A percentile compares a stretch with the other conserved stretches of the same genome.
These are phyloP conservation scores for Lagenaria siceraria DNA, from an alignment of 306 rosid species.

Conservation along the genomic window DNA sequence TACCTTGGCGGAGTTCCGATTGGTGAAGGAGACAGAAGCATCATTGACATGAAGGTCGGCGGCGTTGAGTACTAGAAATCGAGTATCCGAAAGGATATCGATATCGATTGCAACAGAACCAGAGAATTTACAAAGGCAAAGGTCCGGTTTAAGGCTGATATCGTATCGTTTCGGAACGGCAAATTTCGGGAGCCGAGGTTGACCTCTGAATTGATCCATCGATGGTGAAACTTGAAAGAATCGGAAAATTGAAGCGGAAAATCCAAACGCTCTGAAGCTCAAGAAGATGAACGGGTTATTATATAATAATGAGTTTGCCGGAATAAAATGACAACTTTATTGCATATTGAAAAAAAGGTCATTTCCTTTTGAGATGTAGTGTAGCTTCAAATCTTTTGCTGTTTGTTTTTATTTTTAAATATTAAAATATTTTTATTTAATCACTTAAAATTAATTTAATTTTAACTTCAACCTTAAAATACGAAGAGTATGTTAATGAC, in stretches of 20 bases:
- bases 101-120: constrained; percentile 59
- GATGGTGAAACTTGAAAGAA: not conserved
- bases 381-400: too few species aligned
- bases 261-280: not conserved
- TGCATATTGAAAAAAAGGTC: too few species aligned
- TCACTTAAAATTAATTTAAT: too few species aligned
- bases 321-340: not conserved
- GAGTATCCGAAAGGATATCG: constrained; percentile 48
- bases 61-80: constrained; percentile 70
- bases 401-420: too few species aligned
- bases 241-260: not conserved
- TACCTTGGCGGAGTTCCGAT: constrained; percentile 38
- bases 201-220: constrained; percentile 82
- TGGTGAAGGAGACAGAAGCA: constrained; percentile 32
- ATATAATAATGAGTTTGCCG: not conserved
- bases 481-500: too few species aligned
- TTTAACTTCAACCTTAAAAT: too few species aligned
- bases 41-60: constrained; percentile 39
- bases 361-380: too few species aligned
- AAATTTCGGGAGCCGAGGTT: constrained; percentile 82
- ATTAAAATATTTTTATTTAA: too few species aligned
- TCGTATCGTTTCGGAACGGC: constrained; percentile 74
- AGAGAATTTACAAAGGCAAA: constrained; percentile 43
- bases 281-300: not conserved
- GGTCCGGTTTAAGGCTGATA: constrained; percentile 64